Evolutionary conservation across 306 rosid genomes (phyloP), one percentile per base, ranked within the genome.

Genomic region (Chamaecrista fasciculata): DNA sequence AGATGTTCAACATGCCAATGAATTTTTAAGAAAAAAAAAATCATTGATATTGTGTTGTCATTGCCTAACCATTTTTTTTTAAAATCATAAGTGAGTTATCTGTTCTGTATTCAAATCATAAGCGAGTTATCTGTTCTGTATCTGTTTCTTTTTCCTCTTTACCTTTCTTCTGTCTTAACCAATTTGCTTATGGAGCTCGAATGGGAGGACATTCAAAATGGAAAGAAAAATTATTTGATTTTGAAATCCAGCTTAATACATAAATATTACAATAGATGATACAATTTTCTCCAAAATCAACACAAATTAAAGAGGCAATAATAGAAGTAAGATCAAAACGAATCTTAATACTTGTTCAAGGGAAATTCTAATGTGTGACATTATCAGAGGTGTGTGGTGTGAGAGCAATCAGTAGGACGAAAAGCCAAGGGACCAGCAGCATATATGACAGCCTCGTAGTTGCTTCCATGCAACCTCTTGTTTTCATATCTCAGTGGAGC

Each of bases 351-450:
- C 14, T 24, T 14, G 46, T 8, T 11, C 18, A 25, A 51, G 0
- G n/a, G 29, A 26, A 36, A 19, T 11, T 5, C 19, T n/a, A n/a
- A n/a, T 25, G 21, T 37, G 40, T 58, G 9, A 39, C 67, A 73
- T 59, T 50, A 75, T 60, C 63, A 77, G 76, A 44, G 2, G 44
- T 79, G 87, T 74, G 74, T 72, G 36, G 47, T 60, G 60, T 80
- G 62, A 59, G 85, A 33, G 70, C 96, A 94, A 24, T 72, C 66
- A 33, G 66, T 70, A 28, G 99, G 92, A 59, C 83, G 92, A 76
- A 94, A 94, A 70, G 96, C 96, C 83, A 94, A 75, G 24, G 97
- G 97, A 0, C 99, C 96, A 44, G 95, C 92, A 61, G 97, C 81
- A 71, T 84, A 91, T 9, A 94, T 40, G 2, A 89, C 89, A 24